Percentiles rank a stretch among this genome's conserved stretches.
Evolutionary conservation across 345 rosid genomes (phyloP).

Genomic region (Turritis glabra): DNA sequence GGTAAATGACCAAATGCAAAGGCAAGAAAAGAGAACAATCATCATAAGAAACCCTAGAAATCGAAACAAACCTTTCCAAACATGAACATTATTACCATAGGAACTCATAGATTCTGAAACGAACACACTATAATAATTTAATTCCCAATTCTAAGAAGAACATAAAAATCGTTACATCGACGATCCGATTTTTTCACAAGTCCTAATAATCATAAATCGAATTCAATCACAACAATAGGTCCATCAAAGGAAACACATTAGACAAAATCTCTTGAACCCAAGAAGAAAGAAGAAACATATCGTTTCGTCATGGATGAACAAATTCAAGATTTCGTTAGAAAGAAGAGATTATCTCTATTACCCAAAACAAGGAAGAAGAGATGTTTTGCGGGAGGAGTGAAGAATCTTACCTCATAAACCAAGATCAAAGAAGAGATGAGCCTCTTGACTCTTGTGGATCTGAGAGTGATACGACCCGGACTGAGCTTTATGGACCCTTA

Average conservation of each 20-base stretch:
- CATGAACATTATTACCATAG: no score
- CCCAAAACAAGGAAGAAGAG: not conserved
- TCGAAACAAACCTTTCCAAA: not conserved
- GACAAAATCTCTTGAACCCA: not conserved
- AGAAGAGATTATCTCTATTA: not conserved
- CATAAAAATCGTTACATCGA: not conserved
- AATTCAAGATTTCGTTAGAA: not conserved
- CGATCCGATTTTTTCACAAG: no score
- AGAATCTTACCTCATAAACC: conserved; percentile 49
- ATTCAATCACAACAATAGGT: not conserved
- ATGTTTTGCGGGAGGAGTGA: not conserved
- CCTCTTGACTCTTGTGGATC: conserved; percentile 31
- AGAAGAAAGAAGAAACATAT: not conserved
- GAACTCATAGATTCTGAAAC: not conserved
- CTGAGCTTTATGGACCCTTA: no score
- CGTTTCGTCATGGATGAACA: not conserved
- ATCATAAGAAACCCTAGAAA: conserved; percentile 18
- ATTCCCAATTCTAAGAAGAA: not conserved
- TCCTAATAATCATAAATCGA: not conserved
- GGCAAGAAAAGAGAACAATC: not conserved
- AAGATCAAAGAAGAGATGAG: conserved; percentile 38
- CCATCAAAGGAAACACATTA: not conserved
- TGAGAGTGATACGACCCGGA: no score
- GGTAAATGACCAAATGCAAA: not conserved
- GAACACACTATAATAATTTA: not conserved